Evolutionary conservation across 768 basidiomycete species (phyloP).

Genomic region (Auricularia sp.): DNA sequence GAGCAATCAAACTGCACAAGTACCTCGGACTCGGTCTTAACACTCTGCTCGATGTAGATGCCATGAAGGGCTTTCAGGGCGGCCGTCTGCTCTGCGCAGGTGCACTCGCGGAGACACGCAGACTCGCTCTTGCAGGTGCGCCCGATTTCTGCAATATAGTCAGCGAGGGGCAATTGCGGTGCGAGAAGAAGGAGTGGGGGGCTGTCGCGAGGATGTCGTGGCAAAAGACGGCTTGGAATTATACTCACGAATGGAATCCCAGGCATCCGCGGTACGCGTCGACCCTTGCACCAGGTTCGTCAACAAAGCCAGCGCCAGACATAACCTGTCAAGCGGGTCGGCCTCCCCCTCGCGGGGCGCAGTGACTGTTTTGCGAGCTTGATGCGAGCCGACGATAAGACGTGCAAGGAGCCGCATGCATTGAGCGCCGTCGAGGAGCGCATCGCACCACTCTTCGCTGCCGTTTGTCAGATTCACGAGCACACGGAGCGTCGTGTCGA

Average conservation of each 20-base stretch:
- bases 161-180: neutral
- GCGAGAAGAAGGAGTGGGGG: no score
- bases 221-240: neutral
- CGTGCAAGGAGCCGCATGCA: constrained; percentile 40
- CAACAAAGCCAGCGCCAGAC: constrained; percentile 63
- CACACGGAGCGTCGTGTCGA: constrained; percentile 52
- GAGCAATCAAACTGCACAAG: constrained; percentile 26
- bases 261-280: constrained; percentile 17
- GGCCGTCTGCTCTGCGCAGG: constrained; percentile 35
- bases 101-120: constrained; percentile 43
- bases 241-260: neutral
- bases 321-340: constrained; percentile 56
- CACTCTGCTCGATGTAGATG: constrained; percentile 32
- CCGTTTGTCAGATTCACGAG: constrained; percentile 65
- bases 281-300: constrained; percentile 65
- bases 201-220: no score
- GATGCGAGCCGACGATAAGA: constrained; percentile 34
- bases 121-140: constrained; percentile 42
- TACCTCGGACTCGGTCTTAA: constrained; percentile 22
- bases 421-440: constrained; percentile 37
- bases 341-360: constrained; percentile 19
- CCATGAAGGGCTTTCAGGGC: constrained; percentile 41
- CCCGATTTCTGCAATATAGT: constrained; percentile 33
- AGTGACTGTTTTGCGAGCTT: constrained; percentile 8
- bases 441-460: constrained; percentile 44